phyloP scores from a whole-genome alignment of 345 rosid genomes.

The Camelina laxa region DNA sequence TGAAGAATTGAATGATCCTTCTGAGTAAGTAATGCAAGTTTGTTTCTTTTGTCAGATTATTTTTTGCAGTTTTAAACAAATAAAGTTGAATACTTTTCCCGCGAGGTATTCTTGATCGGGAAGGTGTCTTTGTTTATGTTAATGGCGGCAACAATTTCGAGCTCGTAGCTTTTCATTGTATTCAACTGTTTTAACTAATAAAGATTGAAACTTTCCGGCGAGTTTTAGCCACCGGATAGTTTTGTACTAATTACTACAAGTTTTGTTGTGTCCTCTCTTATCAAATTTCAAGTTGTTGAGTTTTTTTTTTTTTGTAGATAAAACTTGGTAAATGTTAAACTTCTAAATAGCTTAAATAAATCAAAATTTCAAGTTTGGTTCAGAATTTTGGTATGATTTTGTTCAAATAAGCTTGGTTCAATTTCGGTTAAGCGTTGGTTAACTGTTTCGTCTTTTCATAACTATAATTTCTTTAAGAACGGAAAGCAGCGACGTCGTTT shows the following conservation, averaged over 20 bases:
- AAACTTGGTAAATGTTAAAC: not conserved
- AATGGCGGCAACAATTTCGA: slow-evolving; percentile 23
- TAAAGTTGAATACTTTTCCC: slow-evolving; percentile 14
- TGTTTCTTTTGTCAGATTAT: not conserved
- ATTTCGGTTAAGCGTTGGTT: not conserved
- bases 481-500: not conserved
- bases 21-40: not conserved
- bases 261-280: not conserved
- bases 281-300: not conserved
- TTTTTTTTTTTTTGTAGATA: not conserved
- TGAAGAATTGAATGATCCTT: not conserved
- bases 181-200: slow-evolving; percentile 24
- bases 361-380: not conserved
- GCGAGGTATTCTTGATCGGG: not conserved
- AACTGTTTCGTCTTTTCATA: not conserved
- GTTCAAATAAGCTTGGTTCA: not conserved
- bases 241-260: slow-evolving; percentile 17
- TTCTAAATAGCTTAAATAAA: not conserved
- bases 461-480: not conserved
- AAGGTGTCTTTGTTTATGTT: slow-evolving; percentile 19
- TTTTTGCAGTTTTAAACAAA: slow-evolving; percentile 11
- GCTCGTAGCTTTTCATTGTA: slow-evolving; percentile 30
- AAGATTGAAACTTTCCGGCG: slow-evolving; percentile 23
- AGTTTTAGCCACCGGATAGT: not conserved
- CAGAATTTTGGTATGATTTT: not conserved